Evolutionary conservation across 2,329 filamentous ascomycete genomes (phyloP).

Genomic region (Drechslerella stenobrocha): DNA sequence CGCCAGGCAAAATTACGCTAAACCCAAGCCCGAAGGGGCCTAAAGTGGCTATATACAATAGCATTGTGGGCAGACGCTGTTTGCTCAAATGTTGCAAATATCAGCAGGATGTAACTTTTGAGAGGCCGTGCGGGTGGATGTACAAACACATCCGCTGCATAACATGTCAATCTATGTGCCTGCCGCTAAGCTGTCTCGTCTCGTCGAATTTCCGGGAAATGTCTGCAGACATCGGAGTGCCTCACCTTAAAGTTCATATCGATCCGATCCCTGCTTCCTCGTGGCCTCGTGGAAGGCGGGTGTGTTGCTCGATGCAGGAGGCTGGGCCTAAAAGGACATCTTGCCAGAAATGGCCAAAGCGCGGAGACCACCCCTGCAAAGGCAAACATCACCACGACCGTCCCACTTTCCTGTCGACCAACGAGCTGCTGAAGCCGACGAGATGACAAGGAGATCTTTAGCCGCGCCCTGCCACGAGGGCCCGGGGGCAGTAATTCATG

Average conservation of each 20-base stretch:
- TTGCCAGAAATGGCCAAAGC: constrained; percentile 16
- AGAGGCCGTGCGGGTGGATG: background rate
- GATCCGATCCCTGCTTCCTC: constrained; percentile 3
- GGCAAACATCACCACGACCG: background rate
- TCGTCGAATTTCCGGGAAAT: constrained; percentile 2
- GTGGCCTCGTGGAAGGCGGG: background rate
- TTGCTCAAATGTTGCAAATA: constrained; percentile 6
- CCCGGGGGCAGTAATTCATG: background rate
- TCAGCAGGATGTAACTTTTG: background rate
- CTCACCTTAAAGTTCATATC: background rate
- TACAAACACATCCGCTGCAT: background rate
- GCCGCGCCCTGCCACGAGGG: constrained; percentile 2
- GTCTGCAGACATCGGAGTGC: constrained; percentile 5
- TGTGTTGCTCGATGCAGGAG: constrained; percentile 2
- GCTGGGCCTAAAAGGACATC: constrained; percentile 8
- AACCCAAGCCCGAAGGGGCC: background rate
- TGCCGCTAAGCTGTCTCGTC: background rate
- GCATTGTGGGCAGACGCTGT: background rate
- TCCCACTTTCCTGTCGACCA: background rate
- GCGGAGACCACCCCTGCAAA: constrained; percentile 5
- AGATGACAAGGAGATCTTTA: constrained; percentile 8
- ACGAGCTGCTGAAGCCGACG: background rate
- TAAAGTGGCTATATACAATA: background rate
- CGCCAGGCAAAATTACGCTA: background rate
- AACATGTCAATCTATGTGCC: background rate